Evolutionary conservation across 371 early-diverging fungal species (phyloP).

Genomic region (Phascolomyces articulosus): DNA sequence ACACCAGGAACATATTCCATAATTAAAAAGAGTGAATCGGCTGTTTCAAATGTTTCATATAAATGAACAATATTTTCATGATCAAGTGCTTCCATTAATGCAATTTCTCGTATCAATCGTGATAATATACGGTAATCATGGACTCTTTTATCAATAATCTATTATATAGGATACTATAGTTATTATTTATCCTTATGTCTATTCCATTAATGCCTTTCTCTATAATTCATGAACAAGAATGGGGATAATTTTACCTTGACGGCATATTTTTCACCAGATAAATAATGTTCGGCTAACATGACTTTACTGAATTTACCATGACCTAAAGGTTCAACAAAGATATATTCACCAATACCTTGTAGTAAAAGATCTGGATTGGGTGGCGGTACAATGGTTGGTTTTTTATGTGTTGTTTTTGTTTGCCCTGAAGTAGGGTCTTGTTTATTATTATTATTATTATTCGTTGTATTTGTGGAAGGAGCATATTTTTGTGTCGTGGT

Average conservation of each 20-base stretch:
- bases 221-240: too few relatives aligned
- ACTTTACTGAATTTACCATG: conserved; percentile 92
- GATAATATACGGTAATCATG: conserved; percentile 79
- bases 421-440: background rate
- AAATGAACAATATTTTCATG: conserved; percentile 89
- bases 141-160: conserved; percentile 83
- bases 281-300: conserved; percentile 79
- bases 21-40: conserved; percentile 74
- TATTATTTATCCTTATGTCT: too few relatives aligned
- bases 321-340: conserved; percentile 78
- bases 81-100: conserved; percentile 84
- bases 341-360: conserved; percentile 77
- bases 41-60: conserved; percentile 90
- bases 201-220: too few relatives aligned
- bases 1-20: conserved; percentile 69
- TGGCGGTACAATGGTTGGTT: conserved; percentile 11
- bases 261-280: conserved; percentile 66
- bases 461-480: background rate
- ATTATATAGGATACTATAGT: background rate
- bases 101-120: conserved; percentile 84
- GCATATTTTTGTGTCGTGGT: background rate
- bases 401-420: conserved; percentile 10
- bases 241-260: conserved; percentile 52
- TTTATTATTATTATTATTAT: background rate
- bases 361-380: conserved; percentile 64